Conservation (phyloP, 805 yeast species). For the Kregervanrija pseudodelftensis region DNA sequence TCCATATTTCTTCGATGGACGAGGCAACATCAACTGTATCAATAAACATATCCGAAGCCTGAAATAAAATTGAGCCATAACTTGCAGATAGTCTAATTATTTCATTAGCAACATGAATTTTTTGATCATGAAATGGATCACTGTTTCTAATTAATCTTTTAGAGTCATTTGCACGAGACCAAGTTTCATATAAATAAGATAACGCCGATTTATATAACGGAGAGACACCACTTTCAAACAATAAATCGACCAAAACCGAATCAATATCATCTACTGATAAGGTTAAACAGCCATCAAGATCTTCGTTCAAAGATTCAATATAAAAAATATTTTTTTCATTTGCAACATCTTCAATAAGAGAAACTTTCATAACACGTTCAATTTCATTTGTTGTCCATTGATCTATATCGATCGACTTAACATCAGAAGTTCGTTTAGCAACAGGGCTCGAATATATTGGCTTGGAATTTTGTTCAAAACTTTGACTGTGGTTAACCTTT, state of each 20-base stretch:
- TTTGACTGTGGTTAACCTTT: too few species aligned
- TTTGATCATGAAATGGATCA: constrained; percentile 31
- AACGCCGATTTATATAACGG: constrained; percentile 30
- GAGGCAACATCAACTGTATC: constrained; percentile 30
- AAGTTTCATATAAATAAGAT: constrained; percentile 39
- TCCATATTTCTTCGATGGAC: constrained; percentile 20
- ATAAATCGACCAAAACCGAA: constrained; percentile 44
- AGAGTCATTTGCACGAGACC: constrained; percentile 33
- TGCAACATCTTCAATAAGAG: constrained; percentile 23
- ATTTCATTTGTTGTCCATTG: constrained; percentile 37
- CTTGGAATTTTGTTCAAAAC: too few species aligned
- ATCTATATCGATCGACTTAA: constrained; percentile 19
- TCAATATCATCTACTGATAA: constrained; percentile 36
- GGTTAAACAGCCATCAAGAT: constrained; percentile 7
- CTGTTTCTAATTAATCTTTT: constrained; percentile 39
- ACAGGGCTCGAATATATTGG: too few species aligned
- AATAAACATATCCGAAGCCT: constrained; percentile 56
- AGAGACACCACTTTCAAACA: constrained; percentile 46
- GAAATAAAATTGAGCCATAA: constrained; percentile 63
- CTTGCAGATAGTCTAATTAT: constrained; percentile 44
- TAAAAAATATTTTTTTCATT: constrained; percentile 9
- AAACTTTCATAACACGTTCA: constrained; percentile 30
- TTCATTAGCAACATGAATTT: constrained; percentile 38
- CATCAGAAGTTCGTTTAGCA: not conserved
- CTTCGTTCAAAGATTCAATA: constrained; percentile 21